A percentile compares a stretch with the other conserved stretches of the same genome.
These are phyloP conservation scores for Diaporthe nobilis DNA, from an alignment of 2,329 filamentous ascomycete species.

Conservation along the genomic window DNA sequence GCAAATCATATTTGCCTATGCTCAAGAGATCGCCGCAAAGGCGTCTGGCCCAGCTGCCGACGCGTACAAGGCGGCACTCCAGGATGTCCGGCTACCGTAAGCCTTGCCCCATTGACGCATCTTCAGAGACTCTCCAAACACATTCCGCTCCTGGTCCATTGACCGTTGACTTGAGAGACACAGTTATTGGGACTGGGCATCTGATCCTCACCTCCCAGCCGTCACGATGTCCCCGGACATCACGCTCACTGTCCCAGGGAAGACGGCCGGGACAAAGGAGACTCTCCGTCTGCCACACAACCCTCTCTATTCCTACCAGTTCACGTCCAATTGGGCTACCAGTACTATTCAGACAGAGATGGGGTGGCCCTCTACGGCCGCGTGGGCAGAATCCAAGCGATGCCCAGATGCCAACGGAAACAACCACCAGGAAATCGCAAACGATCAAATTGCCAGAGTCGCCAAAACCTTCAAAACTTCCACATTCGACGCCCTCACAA, in stretches of 20 bases:
- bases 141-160: not conserved
- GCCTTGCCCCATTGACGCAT: not conserved
- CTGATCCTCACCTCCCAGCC: conserved; percentile 15
- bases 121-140: not conserved
- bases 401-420: conserved; percentile 24
- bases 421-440: conserved; percentile 16
- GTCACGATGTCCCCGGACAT: conserved; percentile 11
- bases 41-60: conserved; percentile 18
- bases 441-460: not conserved
- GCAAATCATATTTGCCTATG: conserved; percentile 35
- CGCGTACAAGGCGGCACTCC: conserved; percentile 13
- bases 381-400: conserved; percentile 28
- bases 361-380: not conserved
- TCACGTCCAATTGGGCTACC: conserved; percentile 1
- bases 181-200: conserved; percentile 27
- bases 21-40: conserved; percentile 19
- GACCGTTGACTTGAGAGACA: not conserved
- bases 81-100: conserved; percentile 19
- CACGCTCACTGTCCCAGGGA: conserved; percentile 14
- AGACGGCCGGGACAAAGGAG: not conserved
- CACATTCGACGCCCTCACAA: conserved; percentile 11
- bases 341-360: not conserved
- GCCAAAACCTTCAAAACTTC: conserved; percentile 7
- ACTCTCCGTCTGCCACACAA: not conserved
- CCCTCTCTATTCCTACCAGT: not conserved